Evolutionary conservation across 495 filamentous ascomycete species (phyloP), one percentile per base, ranked within the genome.

Genomic region (Neurospora hispaniola): DNA sequence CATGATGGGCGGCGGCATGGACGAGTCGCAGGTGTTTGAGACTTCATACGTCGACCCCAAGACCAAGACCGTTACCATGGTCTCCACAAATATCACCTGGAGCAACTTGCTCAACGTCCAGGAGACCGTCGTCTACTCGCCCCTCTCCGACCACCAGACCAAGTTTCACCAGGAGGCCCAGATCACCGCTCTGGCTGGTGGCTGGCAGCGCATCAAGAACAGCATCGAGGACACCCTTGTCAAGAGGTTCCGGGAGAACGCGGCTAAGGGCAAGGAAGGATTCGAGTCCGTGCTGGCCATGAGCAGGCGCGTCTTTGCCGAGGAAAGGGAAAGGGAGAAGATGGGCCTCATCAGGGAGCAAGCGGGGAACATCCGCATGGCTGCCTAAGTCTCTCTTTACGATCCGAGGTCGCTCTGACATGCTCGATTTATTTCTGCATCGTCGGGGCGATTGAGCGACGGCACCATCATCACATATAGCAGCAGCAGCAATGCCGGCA

Each of bases 201-300:
- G 96, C 23, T 98, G 95, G 93, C 92, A 97, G 81, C 93, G 93
- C 77, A 90, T 99, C 78, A 94, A 92, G 83, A 96, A 93, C 78
- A 92, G 90, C 80, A 94, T 99, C 76, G 96, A 99, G 83, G 93
- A 97, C 75, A 90, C 93, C 54, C 92, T 92, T 27, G 90, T 98
- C 39, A 93, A 92, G 76, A 83, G 93, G 71, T 98, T 99, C 82
- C 85, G 88, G 59, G 93, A 99, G 79, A 99, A 99, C 79, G 96
- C 96, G 35, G 85, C 85, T 74, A 92, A 90, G 80, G 96, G 96
- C 69, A 89, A 91, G 71, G 92, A 97, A 78, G 96, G 96, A 0
- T 99, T 99, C 78, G 96, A 99, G 80, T 88, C 90, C 68, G 96
- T 99, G 43, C 86, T 99, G 35, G 93, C 93, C 78, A 97, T 97